These are phyloP conservation scores for Penicillium mononematosum DNA, from an alignment of 495 filamentous ascomycete genomes.

Conservation along the genomic window DNA sequence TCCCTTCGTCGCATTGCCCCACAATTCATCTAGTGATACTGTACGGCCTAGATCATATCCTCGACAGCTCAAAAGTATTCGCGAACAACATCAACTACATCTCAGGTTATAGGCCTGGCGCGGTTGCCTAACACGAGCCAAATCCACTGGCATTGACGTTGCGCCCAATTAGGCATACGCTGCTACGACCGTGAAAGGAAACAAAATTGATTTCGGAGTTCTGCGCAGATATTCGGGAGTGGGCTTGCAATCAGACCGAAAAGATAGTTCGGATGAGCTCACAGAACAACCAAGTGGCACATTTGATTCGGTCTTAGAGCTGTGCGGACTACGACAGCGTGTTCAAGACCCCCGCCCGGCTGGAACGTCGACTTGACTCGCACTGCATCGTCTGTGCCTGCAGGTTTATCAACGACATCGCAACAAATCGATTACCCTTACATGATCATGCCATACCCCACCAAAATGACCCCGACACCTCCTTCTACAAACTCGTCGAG, in stretches of 20 bases:
- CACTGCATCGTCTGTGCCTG: neutral
- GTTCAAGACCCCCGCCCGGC: neutral
- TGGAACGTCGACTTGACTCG: neutral
- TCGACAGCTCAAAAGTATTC: neutral
- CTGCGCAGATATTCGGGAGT: neutral
- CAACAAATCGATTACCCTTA: neutral
- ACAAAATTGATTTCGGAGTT: neutral
- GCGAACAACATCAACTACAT: neutral
- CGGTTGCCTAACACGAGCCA: neutral
- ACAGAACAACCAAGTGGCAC: neutral
- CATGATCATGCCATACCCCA: conserved; percentile 4
- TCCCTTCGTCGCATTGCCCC: conserved; percentile 4
- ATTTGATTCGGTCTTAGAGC: neutral
- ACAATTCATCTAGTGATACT: neutral
- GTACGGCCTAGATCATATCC: neutral
- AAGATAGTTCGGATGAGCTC: neutral
- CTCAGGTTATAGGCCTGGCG: neutral
- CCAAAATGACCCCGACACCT: conserved; percentile 78
- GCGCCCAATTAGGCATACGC: neutral
- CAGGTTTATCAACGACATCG: neutral
- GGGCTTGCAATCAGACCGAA: neutral
- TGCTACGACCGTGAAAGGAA: neutral
- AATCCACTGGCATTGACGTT: neutral
- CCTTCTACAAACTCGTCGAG: conserved; percentile 82
- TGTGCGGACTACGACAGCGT: neutral